Base-by-base conservation (phyloP, 164 flowering plant genomes). In the Nymphaea colorata region DNA sequence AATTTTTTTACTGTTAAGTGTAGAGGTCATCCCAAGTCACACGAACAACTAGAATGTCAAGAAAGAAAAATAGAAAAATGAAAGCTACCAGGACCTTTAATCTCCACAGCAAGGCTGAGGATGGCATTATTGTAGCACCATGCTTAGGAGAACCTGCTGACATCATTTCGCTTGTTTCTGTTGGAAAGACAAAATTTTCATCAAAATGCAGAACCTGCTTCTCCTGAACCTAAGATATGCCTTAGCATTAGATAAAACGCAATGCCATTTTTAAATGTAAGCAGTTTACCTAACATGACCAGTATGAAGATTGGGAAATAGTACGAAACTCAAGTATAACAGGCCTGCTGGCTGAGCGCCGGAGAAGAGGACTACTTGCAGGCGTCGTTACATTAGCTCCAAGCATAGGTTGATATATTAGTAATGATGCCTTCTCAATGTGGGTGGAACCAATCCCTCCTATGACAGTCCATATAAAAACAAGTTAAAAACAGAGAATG, bases 71-170 rank as follows among this genome's bases (percentile, higher is more conserved):
- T 10, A 45, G 0, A 45, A 45, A 45, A 45, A 45, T 5, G 53
- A 5, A 15, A 61, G 8, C 5, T 16, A 68, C 55, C 41, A 73
- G 36, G 36, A 90, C 98, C 98, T 93, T 93, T 71, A 89, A 85
- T 85, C 97, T 91, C 96, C 96, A 87, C 45, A 91, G 76, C 12
- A 94, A 74, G 68, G 81, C 59, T 11, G 97, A 91, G 51, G 97
- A 88, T 0, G 96, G 98, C 82, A 91, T 76, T 55, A 89, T 83
- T 17, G 83, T 82, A 45, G 83, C 76, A 71, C 79, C 70, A 65
- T 66, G 75, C 67, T 87, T 69, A 41, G 86, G 81, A 45, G 70
- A 70, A 69, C 17, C 79, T 41, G 73, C 81, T 71, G 78, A 78
- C 85, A 87, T 93, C 87, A 85, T 76, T 68, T 79, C 89, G 70